Evolutionary conservation across 192 early-diverging fungal genomes (phyloP), one percentile per base, ranked within the genome.

Genomic region (Coemansia sp.): DNA sequence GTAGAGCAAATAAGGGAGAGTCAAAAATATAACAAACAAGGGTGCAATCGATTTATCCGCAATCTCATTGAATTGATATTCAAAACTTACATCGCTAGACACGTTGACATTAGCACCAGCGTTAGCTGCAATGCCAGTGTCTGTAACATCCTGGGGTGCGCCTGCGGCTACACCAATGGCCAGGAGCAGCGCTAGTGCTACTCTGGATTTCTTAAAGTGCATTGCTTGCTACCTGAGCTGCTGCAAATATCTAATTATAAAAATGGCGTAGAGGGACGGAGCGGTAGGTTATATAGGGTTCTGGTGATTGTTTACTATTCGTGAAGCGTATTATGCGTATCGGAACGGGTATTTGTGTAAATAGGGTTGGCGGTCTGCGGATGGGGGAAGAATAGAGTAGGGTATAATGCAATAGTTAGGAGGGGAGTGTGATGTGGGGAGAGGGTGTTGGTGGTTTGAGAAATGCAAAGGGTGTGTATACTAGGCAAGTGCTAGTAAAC

Each of bases 101-200:
- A n/a, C n/a, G 14, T 24, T 25, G 42, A 40, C 14, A 4, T n/a
- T 11, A 34, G 46, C 33, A 24, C 17, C 52, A 0, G 50, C 30
- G 37, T 21, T 55, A 1, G 44, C 56, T 40, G 21, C 53, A 15
- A 34, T 40, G 22, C 41, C 19, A 0, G 4, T 9, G 13, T 65
- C 53, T 15, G 27, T 12, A 9, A 44, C 42, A 5, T 14, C 10
- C 42, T 52, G 63, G 12, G 27, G 53, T 4, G 61, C 52, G 38
- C 57, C 57, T 11, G 65, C 38, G 1, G 30, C 57, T 17, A 50
- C 46, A n/a, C 68, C 59, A 10, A 64, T 59, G 25, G 65, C 61
- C 42, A 67, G 25, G 54, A 64, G 39, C 49, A 78, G 58, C 45
- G 68, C 74, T 53, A 78, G 44, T 19, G 57, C 74, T 14, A 71